Evolutionary conservation across 169 alveolate species (phyloP), one percentile per base, ranked within the genome.

Genomic region (Plasmodium billcollinsi): DNA sequence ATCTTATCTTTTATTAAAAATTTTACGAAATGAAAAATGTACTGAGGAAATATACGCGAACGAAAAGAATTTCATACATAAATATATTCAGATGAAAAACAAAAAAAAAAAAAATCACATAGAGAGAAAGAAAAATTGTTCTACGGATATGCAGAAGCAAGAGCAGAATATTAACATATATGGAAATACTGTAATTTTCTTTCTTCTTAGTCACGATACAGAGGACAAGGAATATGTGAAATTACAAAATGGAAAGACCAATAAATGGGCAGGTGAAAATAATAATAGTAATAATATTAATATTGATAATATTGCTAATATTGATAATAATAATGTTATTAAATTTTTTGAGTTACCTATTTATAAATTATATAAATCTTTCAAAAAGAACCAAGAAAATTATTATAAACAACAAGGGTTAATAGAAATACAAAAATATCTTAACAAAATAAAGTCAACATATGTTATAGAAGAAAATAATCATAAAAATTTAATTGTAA

Each of bases 351-450:
- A 29, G 3, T 14, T 69, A 0, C 45, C 80, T 18, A 58, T 69
- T 20, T 67, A 26, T 58, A 72, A 80, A 56, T 80, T 80, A 43
- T 80, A 80, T 62, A 69, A 43, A 8, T 15, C 73, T 0, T 9
- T 80, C n/a, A 80, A 69, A 58, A 26, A 66, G 49, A 80, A 33
- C 24, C 45, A 54, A 56, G 83, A 67, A 59, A 72, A 80, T 61
- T 80, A 80, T 29, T 62, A 80, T 49, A 80, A 80, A 43, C 85
- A 80, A 49, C 66, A 80, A 80, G 15, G 65, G 12, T 54, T 80
- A 47, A 2, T 5, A 2, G 5, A 50, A n/a, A 6, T 80, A 20
- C 54, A 80, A 72, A 80, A 47, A 20, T 69, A 80, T 56, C 69
- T 66, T 69, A 29, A 52, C 5, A 80, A 80, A 56, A 69, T 69